phyloP scores from a whole-genome alignment of 2,329 filamentous ascomycete genomes.

The Epichloe gansuensis region DNA sequence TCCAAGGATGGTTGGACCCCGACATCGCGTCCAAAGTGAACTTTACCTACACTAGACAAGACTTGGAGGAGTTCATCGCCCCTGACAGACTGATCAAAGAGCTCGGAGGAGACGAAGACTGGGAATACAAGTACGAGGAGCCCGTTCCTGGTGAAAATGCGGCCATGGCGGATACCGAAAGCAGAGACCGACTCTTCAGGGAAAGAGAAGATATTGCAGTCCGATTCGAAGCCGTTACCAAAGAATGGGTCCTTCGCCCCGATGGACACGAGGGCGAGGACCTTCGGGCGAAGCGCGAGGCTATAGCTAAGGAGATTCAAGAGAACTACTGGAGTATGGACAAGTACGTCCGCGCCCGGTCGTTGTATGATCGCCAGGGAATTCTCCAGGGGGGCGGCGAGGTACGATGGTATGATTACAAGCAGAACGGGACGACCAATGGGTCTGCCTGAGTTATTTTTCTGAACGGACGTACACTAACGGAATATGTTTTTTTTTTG shows the following conservation, averaged over 20 bases:
- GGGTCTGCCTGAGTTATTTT: neutral
- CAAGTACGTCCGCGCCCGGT: slow-evolving; percentile 49
- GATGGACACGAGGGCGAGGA: slow-evolving; percentile 12
- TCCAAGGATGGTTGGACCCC: slow-evolving; percentile 63
- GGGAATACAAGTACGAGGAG: slow-evolving; percentile 52
- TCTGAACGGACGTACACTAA: no score
- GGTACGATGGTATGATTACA: slow-evolving; percentile 1
- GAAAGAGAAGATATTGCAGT: slow-evolving; percentile 41
- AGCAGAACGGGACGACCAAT: neutral
- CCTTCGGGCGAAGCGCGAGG: slow-evolving; percentile 24
- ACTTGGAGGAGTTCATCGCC: slow-evolving; percentile 47
- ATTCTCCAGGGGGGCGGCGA: neutral
- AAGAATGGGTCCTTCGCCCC: slow-evolving; percentile 40
- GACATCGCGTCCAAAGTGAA: slow-evolving; percentile 61
- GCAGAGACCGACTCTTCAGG: slow-evolving; percentile 33
- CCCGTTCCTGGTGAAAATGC: slow-evolving; percentile 46
- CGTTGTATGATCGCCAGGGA: slow-evolving; percentile 43
- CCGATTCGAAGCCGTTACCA: slow-evolving; percentile 44
- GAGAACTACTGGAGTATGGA: slow-evolving; percentile 60
- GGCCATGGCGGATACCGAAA: slow-evolving; percentile 30
- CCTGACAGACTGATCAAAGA: slow-evolving; percentile 48
- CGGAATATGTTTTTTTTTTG: no score
- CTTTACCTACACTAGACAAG: slow-evolving; percentile 50
- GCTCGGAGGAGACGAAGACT: slow-evolving; percentile 51
- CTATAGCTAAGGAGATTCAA: slow-evolving; percentile 36